phyloP scores from a whole-genome alignment of 345 rosid genomes.

The Populus alba region DNA sequence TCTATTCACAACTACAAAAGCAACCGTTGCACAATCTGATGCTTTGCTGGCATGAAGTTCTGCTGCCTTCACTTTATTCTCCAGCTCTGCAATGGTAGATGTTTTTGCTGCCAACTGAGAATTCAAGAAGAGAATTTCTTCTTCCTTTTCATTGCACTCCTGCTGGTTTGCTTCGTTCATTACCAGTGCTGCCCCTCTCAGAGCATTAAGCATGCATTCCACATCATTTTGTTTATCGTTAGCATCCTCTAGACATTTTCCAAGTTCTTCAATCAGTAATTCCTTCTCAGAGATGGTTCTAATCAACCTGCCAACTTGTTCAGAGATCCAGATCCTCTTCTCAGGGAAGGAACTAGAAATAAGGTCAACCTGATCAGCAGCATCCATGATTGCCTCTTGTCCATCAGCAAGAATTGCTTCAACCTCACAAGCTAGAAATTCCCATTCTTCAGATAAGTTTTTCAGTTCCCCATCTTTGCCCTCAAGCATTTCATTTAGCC shows the following conservation, averaged over 20 bases:
- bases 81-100: slow-evolving; percentile 45
- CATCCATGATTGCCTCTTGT: slow-evolving; percentile 60
- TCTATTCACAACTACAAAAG: slow-evolving; percentile 68
- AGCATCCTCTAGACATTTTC: slow-evolving; percentile 83
- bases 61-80: slow-evolving; percentile 54
- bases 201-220: slow-evolving; percentile 78
- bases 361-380: slow-evolving; percentile 63
- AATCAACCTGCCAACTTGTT: slow-evolving; percentile 64
- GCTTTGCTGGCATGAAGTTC: slow-evolving; percentile 42
- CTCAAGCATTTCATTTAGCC: slow-evolving; percentile 49
- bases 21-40: slow-evolving; percentile 72
- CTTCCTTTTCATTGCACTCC: slow-evolving; percentile 74
- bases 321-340: slow-evolving; percentile 83
- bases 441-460: slow-evolving; percentile 67
- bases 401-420: slow-evolving; percentile 70
- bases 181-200: slow-evolving; percentile 77
- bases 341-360: slow-evolving; percentile 64
- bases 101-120: slow-evolving; percentile 52
- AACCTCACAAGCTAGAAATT: slow-evolving; percentile 61
- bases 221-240: slow-evolving; percentile 57
- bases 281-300: slow-evolving; percentile 71
- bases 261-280: slow-evolving; percentile 67
- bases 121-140: slow-evolving; percentile 47
- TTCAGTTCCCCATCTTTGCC: slow-evolving; percentile 58
- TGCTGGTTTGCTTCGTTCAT: slow-evolving; percentile 85